Evolutionary conservation across 1,284 basidiomycete genomes (phyloP).

Genomic region (Apiotrichum siamense): DNA sequence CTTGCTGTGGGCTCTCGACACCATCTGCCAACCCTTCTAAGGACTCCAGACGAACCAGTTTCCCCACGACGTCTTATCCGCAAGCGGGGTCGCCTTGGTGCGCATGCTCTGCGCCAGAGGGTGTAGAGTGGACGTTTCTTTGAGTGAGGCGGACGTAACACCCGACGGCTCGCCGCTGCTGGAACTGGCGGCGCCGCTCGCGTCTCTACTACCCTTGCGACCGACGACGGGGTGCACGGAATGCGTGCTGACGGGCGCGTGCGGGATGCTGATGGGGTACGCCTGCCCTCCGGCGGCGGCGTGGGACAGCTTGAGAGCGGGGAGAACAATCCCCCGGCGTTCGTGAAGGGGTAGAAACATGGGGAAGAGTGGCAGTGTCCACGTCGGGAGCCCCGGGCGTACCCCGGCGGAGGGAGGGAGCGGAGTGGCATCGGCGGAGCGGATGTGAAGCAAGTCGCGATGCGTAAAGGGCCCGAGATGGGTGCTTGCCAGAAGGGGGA

Average conservation of each 20-base stretch:
- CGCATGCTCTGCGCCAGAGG: no score
- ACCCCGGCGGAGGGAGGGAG: background rate
- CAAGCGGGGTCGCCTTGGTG: background rate
- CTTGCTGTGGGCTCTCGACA: no score
- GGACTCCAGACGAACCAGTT: constrained; percentile 6
- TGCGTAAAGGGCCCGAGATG: background rate
- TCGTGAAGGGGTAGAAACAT: background rate
- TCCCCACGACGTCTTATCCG: background rate
- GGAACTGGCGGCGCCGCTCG: no score
- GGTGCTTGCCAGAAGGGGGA: background rate
- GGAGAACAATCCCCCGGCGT: background rate
- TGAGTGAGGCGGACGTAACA: no score
- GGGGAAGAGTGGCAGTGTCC: background rate
- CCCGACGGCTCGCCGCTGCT: no score
- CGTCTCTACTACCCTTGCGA: no score
- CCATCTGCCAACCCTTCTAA: no score
- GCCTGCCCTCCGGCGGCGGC: background rate
- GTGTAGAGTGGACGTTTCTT: no score
- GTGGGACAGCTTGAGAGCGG: background rate
- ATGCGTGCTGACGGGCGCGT: background rate
- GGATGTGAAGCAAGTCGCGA: background rate
- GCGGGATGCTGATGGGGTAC: background rate
- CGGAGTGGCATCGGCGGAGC: background rate
- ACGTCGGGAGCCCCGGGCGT: background rate
- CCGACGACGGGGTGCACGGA: background rate